Percentiles rank a stretch among this genome's conserved stretches.
Evolutionary conservation across 495 filamentous ascomycete genomes (phyloP).

Genomic region (Hypoxylon trugodes): DNA sequence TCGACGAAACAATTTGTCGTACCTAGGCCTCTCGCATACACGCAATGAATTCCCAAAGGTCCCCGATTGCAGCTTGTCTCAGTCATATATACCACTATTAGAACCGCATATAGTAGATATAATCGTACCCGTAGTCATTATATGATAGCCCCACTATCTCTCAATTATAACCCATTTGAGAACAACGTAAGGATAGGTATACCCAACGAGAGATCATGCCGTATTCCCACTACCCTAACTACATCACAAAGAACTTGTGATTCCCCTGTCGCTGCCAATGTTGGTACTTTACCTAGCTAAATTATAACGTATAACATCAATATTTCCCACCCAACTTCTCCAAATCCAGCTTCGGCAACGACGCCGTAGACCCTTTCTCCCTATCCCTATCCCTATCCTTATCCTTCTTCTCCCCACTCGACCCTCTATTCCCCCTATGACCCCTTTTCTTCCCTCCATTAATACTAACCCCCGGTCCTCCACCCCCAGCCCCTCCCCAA

Average conservation of each 20-base stretch:
- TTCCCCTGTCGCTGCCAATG: no score
- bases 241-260: no score
- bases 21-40: slow-evolving; percentile 1
- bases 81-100: neutral
- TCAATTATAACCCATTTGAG: neutral
- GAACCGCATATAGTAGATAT: no score
- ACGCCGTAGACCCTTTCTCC: slow-evolving; percentile 17
- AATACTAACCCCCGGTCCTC: slow-evolving; percentile 30
- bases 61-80: neutral
- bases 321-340: slow-evolving; percentile 37
- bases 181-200: no score
- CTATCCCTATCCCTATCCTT: slow-evolving; percentile 17
- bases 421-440: neutral
- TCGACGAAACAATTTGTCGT: no score
- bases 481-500: slow-evolving; percentile 41
- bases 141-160: slow-evolving; percentile 1
- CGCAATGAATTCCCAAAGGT: neutral
- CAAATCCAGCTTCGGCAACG: slow-evolving; percentile 36
- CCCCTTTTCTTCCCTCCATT: slow-evolving; percentile 18
- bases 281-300: no score
- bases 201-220: no score
- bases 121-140: slow-evolving; percentile 14
- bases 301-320: no score
- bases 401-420: slow-evolving; percentile 18
- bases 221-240: no score